Conservation (phyloP, 78 protist species). For the Blattamonas nauphoetae region DNA sequence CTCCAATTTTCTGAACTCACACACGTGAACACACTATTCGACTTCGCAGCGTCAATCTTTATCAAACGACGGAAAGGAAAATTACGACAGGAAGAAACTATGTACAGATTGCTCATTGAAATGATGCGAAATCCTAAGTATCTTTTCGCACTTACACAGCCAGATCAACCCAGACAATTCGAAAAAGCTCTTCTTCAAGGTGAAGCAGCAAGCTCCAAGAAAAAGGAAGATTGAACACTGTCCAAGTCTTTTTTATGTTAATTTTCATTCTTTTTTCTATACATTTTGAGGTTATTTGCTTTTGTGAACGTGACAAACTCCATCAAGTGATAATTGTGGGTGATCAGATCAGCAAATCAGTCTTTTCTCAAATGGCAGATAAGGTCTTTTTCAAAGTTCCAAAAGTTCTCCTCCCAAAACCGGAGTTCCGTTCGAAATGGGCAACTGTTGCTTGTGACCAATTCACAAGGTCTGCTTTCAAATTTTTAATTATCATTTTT, state of each 20-base stretch:
- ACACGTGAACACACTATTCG: not conserved
- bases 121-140: not conserved
- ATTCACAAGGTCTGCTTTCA: not conserved
- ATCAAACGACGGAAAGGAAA: not conserved
- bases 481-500: not conserved
- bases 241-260: too few relatives aligned
- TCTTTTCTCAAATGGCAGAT: not conserved
- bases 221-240: too few relatives aligned
- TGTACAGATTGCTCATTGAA: not conserved
- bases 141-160: not conserved
- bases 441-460: constrained; percentile 8
- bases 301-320: too few relatives aligned
- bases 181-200: too few relatives aligned
- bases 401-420: not conserved
- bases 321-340: too few relatives aligned
- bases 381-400: not conserved
- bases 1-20: not conserved
- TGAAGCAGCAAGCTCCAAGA: too few relatives aligned
- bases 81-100: not conserved
- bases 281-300: too few relatives aligned
- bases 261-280: too few relatives aligned
- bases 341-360: too few relatives aligned
- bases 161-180: too few relatives aligned
- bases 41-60: not conserved
- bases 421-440: not conserved